Base-by-base conservation (phyloP, 805 yeast species). In the Hanseniaspora nectarophila region DNA sequence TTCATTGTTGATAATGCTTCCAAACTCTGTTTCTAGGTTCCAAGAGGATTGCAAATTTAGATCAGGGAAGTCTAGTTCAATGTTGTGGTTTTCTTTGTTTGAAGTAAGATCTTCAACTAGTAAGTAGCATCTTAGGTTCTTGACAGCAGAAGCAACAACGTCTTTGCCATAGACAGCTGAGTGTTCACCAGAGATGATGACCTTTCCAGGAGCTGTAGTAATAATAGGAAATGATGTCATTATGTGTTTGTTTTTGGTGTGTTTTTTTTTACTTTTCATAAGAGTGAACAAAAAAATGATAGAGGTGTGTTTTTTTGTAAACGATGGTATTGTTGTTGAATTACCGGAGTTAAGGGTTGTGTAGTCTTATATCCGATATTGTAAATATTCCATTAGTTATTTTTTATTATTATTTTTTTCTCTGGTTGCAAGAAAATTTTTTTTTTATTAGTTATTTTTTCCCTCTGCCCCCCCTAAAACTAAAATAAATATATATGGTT, bases 201-300 rank as follows among this genome's bases (percentile, higher is more conserved):
- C 95, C 62, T 92, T 92, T 4, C 98, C 98, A 0, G 98, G 98
- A 0, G 98, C 92, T 51, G 95, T 85, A 1, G 87, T 85, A 47
- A 78, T 67, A 64, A 89, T 86, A 18, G 87, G 84, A 39, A 63
- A 46, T 1, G 20, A 5, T 10, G n/a, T 9, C 10, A n/a, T 12
- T 44, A 46, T 46, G 31, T 4, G 31, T 28, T 9, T 28, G 13
- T 12, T 31, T 9, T 31, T 12, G 33, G 33, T 31, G 32, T 29
- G 12, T n/a, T n/a, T n/a, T n/a, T n/a, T n/a, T n/a, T n/a, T n/a
- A n/a, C n/a, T n/a, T n/a, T n/a, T n/a, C n/a, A n/a, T n/a, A n/a
- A n/a, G 28, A 26, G 8, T 6, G 8, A 26, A 26, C 5, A 16
- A 13, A 16, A 35, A 26, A 26, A 8, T 26, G 15, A 32, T 37